A percentile compares a stretch with the other conserved stretches of the same genome.
phyloP scores from a whole-genome alignment of 2,329 filamentous ascomycete species.

The Scytalidium sp. region DNA sequence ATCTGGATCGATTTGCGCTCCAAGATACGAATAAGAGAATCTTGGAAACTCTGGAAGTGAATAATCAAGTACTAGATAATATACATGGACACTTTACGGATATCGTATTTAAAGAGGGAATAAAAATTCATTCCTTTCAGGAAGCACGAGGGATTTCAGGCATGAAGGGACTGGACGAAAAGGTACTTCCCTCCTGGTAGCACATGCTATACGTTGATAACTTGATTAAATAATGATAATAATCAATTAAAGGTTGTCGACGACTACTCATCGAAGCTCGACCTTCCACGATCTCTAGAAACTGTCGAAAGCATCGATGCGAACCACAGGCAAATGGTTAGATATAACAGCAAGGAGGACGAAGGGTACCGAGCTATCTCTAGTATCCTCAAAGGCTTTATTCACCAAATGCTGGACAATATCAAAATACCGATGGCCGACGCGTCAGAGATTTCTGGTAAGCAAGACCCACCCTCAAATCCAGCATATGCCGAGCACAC shows the following conservation, averaged over 20 bases:
- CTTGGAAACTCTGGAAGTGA: constrained; percentile 27
- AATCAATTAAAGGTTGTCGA: constrained; percentile 32
- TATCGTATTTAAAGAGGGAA: constrained; percentile 17
- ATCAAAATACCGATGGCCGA: too few species aligned
- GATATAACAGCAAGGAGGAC: constrained; percentile 28
- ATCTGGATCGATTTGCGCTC: constrained; percentile 27
- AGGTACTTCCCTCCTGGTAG: constrained; percentile 27
- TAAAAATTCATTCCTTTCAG: constrained; percentile 39
- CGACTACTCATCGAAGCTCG: constrained; percentile 38
- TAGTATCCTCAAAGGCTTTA: constrained; percentile 26
- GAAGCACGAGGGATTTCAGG: constrained; percentile 31
- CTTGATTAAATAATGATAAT: too few species aligned
- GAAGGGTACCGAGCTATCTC: constrained; percentile 27
- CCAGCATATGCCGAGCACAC: too few species aligned
- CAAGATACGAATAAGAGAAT: constrained; percentile 33
- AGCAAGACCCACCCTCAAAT: too few species aligned
- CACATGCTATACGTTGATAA: not conserved
- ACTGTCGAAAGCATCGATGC: constrained; percentile 36
- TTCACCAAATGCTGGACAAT: too few species aligned
- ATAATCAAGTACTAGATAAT: constrained; percentile 34
- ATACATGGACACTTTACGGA: constrained; percentile 36
- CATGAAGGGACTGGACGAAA: constrained; percentile 29
- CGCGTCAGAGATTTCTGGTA: too few species aligned
- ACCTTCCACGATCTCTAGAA: constrained; percentile 28
- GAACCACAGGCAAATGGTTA: constrained; percentile 39